Conservation (phyloP, 78 protist species). For the Tieghemostelium lacteum region DNA sequence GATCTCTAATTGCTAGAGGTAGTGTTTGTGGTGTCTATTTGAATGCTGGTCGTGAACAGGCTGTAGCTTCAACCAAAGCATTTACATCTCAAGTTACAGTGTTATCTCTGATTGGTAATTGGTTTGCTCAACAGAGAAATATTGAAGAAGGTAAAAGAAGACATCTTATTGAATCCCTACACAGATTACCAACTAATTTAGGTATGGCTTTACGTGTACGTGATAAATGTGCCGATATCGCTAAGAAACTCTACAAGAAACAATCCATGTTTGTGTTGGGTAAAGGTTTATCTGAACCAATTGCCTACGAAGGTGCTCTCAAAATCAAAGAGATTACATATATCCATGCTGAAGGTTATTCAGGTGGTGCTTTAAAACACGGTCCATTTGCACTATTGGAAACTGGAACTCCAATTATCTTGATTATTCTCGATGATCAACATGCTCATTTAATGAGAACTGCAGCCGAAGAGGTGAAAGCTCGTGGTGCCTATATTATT, state of each 20-base stretch:
- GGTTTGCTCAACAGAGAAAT: slow-evolving; percentile 80
- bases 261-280: slow-evolving; percentile 92
- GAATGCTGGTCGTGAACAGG: slow-evolving; percentile 98
- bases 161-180: slow-evolving; percentile 76
- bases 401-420: slow-evolving; percentile 87
- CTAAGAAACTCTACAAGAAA: slow-evolving; percentile 61
- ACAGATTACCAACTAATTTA: slow-evolving; percentile 66
- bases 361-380: slow-evolving; percentile 98
- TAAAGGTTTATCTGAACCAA: slow-evolving; percentile 93
- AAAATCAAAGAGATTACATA: slow-evolving; percentile 94
- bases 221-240: slow-evolving; percentile 76
- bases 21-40: slow-evolving; percentile 95
- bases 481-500: slow-evolving; percentile 81
- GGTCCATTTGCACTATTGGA: slow-evolving; percentile 98
- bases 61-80: slow-evolving; percentile 99
- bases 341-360: slow-evolving; percentile 96
- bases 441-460: slow-evolving; percentile 63
- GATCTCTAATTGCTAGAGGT: slow-evolving; percentile 95
- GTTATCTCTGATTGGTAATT: slow-evolving; percentile 81
- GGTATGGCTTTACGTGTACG: slow-evolving; percentile 78
- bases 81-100: slow-evolving; percentile 92
- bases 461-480: slow-evolving; percentile 82
- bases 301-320: slow-evolving; percentile 94
- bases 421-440: slow-evolving; percentile 79
- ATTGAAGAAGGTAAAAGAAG: slow-evolving; percentile 71